A percentile compares a stretch with the other conserved stretches of the same genome.
phyloP scores from a whole-genome alignment of 192 early-diverging fungal genomes.

The Linderina pennispora region DNA sequence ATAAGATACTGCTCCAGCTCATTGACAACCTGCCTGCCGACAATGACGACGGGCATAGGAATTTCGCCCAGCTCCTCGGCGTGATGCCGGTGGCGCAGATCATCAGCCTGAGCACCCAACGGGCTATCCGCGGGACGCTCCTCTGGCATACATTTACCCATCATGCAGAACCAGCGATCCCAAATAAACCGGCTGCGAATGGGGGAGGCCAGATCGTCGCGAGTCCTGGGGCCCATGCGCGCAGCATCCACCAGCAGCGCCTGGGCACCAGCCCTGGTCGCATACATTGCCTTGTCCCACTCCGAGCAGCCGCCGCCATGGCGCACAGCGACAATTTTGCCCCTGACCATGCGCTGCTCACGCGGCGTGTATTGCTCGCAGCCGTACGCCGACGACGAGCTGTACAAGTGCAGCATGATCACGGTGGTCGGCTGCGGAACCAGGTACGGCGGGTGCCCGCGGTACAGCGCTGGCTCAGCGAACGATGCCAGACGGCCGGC shows the following conservation, averaged over 20 bases:
- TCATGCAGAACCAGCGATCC: too few relatives aligned
- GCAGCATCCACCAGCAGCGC: conserved; percentile 24
- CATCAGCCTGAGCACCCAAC: background rate
- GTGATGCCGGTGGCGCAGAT: background rate
- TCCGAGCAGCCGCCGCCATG: conserved; percentile 28
- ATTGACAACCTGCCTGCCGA: conserved; percentile 14
- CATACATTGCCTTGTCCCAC: conserved; percentile 34
- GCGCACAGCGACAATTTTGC: conserved; percentile 28
- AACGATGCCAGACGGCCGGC: conserved; percentile 30
- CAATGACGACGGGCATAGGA: conserved; percentile 33
- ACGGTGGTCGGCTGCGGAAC: conserved; percentile 18
- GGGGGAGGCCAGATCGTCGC: too few relatives aligned
- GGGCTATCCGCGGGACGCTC: background rate
- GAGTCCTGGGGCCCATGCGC: too few relatives aligned
- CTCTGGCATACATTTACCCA: conserved; percentile 14
- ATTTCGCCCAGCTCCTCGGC: background rate
- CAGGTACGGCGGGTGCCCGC: conserved; percentile 5
- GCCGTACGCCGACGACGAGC: conserved; percentile 26
- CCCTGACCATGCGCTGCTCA: conserved; percentile 16
- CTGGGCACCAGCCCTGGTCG: conserved; percentile 28
- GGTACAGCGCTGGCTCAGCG: conserved; percentile 32
- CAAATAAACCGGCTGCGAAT: too few relatives aligned
- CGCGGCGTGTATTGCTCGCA: conserved; percentile 34
- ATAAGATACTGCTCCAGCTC: conserved; percentile 32
- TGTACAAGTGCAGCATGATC: conserved; percentile 21